These are phyloP conservation scores for Eudorina sp. DNA, from an alignment of 139 green algal species.

Conservation along the genomic window DNA sequence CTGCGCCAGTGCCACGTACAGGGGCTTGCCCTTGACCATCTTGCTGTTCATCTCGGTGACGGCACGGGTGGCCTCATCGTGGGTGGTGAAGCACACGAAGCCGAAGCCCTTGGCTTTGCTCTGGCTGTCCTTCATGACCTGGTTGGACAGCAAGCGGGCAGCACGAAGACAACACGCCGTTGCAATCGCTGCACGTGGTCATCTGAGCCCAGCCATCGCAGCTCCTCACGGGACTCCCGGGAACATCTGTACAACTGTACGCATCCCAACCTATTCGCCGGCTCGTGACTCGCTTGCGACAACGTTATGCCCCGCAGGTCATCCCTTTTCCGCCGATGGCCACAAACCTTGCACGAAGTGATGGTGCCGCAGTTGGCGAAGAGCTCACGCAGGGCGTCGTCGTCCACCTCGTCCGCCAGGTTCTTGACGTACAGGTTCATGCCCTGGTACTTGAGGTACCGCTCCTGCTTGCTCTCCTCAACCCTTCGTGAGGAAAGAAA, in stretches of 20 bases:
- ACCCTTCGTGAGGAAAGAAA: too few species aligned
- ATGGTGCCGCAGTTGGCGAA: conserved; percentile 86
- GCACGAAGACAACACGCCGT: too few species aligned
- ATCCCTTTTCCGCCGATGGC: too few species aligned
- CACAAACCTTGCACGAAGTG: conserved; percentile 89
- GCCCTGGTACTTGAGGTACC: conserved; percentile 85
- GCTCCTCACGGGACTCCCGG: too few species aligned
- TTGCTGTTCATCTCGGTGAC: conserved; percentile 90
- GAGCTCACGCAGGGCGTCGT: conserved; percentile 75
- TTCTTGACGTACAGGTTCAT: conserved; percentile 98
- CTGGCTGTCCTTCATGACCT: conserved; percentile 86
- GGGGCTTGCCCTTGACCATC: conserved; percentile 90
- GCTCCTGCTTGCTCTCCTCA: conserved; percentile 69
- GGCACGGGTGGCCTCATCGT: conserved; percentile 88
- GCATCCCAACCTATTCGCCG: too few species aligned
- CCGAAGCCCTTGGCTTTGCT: conserved; percentile 90
- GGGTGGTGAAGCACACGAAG: conserved; percentile 93
- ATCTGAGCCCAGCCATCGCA: too few species aligned
- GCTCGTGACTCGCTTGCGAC: too few species aligned
- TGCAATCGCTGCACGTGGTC: too few species aligned
- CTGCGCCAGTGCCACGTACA: conserved; percentile 94
- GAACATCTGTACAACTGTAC: too few species aligned
- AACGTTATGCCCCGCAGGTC: too few species aligned
- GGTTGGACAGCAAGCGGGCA: too few species aligned
- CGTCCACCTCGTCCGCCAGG: conserved; percentile 85